Base-by-base conservation (phyloP, 257 asterid genomes). In the Nyctanthes arbortristis region DNA sequence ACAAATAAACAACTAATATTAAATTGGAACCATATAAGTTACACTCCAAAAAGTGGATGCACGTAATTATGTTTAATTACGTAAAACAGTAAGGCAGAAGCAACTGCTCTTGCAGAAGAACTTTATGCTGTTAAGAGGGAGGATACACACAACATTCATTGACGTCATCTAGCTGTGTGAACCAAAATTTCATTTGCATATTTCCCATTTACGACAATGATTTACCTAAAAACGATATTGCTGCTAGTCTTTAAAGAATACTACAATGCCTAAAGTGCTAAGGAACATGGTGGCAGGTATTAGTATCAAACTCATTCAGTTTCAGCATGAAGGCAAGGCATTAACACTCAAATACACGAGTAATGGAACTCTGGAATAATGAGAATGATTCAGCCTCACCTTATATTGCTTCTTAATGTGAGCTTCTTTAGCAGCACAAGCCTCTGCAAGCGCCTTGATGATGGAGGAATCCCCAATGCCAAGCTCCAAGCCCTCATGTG, bases 401-500 rank as follows among this genome's bases (percentile, higher is more conserved):
- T 84, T 80, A 72, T 89, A 88, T 73, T 85, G 91, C 80, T 84
- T 88, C 88, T 84, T 91, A 35, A 91, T 73, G 45, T 82, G 90
- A 6, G 93, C 79, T 76, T 91, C 96, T 78, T 80, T 84, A 25
- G 92, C 71, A 31, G 98, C 99, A 75, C 90, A 94, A 60, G 99
- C 96, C 83, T 88, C 95, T 0, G 98, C 95, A 72, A 94, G 96
- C 13, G 95, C 97, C 81, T 89, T 89, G 66, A 88, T 82, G 65
- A 91, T 85, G 3, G 93, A 88, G 71, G 92, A 80, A 63, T 89
- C 98, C 31, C 99, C 98, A 67, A 94, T 79, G 20, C 99, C 99
- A 54, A 94, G 99, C 85, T 94, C 96, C 87, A 91, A 67, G 30
- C 98, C 97, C 68, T 94, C 97, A 34, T 91, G 97, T 4, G 95